Evolutionary conservation across 148 eudicot species (phyloP), one percentile per base, ranked within the genome.

Genomic region (Chenopodium album): DNA sequence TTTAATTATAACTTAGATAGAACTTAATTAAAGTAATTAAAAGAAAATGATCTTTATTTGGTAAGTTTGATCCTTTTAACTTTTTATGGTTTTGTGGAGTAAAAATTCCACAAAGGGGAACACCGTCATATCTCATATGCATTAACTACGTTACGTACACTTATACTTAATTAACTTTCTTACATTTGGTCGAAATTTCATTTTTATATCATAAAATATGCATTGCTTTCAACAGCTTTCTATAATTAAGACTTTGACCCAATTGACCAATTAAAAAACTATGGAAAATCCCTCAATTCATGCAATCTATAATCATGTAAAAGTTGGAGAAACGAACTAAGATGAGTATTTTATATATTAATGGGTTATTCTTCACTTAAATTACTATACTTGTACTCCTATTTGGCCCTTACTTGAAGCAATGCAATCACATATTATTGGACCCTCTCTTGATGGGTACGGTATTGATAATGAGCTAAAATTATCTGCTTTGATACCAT

Each of bases 41-140:
- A 37, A 11, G 37, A 23, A 41, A 64, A 8, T 64, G 13, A 32
- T 34, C 74, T 71, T 71, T 71, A 19, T 41, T 69, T 69, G 73
- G 73, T 69, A 31, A 32, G 9, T 41, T 41, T 69, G 9, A 69
- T 32, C 14, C 20, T 68, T 22, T 13, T 2, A 29, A 32, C 31
- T 23, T 28, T 85, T 76, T 37, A 48, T 19, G 32, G 59, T 19
- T 41, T 41, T 48, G 29, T 52, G 63, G 67, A 70, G 80, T 37
- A 31, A 54, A 28, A 44, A 14, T 56, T 47, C 34, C 68, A 73
- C 73, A 78, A 34, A 71, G 66, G 67, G 66, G 73, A 78, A 72
- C 78, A 79, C 85, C 82, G 76, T 80, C 82, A 80, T 20, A 6
- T 54, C 69, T 80, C 82, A 80, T 20, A 6, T 54, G 66, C 17